phyloP scores from a whole-genome alignment of 1,284 basidiomycete species.

The Papiliotrema fonsecae region DNA sequence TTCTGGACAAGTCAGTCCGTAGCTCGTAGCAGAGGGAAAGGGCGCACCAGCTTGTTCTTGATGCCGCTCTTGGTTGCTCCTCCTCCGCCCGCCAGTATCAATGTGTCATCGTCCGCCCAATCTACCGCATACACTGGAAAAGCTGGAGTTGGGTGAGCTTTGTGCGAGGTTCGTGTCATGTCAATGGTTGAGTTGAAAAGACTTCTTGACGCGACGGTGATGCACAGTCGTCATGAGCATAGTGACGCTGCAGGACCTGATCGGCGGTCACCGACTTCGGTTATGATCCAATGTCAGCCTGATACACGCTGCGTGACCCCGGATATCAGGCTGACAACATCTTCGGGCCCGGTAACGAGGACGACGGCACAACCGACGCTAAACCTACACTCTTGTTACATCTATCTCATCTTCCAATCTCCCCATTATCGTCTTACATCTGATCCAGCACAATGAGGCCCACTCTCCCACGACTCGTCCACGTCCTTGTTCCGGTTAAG shows the following conservation, averaged over 20 bases:
- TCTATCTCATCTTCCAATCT: neutral
- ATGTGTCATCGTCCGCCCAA: conserved; percentile 67
- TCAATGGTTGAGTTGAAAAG: conserved; percentile 1
- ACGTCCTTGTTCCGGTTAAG: conserved; percentile 89
- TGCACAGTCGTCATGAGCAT: neutral
- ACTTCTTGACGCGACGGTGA: conserved; percentile 1
- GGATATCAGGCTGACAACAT: too few species aligned
- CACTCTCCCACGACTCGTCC: conserved; percentile 64
- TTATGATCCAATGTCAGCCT: too few species aligned
- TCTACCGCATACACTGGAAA: conserved; percentile 84
- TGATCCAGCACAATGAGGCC: conserved; percentile 59
- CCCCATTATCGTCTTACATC: neutral
- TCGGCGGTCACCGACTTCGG: too few species aligned
- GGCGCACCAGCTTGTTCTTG: conserved; percentile 80
- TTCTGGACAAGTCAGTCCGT: conserved; percentile 53
- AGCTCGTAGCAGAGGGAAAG: neutral
- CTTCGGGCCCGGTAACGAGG: too few species aligned
- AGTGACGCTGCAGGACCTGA: too few species aligned
- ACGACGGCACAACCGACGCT: too few species aligned
- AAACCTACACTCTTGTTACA: too few species aligned
- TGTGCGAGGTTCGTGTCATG: conserved; percentile 73
- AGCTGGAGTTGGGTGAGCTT: conserved; percentile 63
- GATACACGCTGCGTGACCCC: too few species aligned
- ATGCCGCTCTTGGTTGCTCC: conserved; percentile 75
- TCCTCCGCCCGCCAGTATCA: conserved; percentile 86